A percentile compares a stretch with the other conserved stretches of the same genome.
These are phyloP conservation scores for Helotiales sp. DNA, from an alignment of 2,329 filamentous ascomycete genomes.

Conservation along the genomic window DNA sequence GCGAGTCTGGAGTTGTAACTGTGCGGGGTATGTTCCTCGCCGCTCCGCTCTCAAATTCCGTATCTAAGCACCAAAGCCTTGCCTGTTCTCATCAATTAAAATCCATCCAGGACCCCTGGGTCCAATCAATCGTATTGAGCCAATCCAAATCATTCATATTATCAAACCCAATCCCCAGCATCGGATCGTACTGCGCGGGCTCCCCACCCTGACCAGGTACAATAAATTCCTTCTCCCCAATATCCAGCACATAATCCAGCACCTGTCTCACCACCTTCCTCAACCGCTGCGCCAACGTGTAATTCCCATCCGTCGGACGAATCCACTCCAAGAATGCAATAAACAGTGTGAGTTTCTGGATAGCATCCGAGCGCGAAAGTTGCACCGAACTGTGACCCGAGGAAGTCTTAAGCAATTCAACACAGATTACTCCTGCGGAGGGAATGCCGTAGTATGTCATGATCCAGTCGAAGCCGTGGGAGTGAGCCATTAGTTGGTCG, in stretches of 20 bases:
- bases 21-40: neutral
- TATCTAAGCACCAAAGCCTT: neutral
- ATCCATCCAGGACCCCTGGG: constrained; percentile 37
- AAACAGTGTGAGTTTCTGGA: constrained; percentile 41
- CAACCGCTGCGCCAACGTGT: constrained; percentile 34
- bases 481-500: constrained; percentile 35
- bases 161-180: constrained; percentile 23
- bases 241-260: constrained; percentile 37
- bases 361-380: constrained; percentile 38
- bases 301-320: constrained; percentile 41
- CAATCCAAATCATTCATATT: constrained; percentile 37
- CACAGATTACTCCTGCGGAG: constrained; percentile 38
- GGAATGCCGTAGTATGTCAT: constrained; percentile 39
- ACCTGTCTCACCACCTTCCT: constrained; percentile 35
- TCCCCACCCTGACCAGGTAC: neutral
- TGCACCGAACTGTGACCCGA: constrained; percentile 20
- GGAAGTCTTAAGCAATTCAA: constrained; percentile 38
- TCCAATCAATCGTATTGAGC: constrained; percentile 41
- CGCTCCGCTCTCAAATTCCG: neutral
- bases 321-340: constrained; percentile 42
- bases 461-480: constrained; percentile 39
- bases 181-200: constrained; percentile 27
- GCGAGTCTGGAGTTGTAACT: too few relatives aligned
- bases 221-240: constrained; percentile 14
- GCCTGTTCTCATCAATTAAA: neutral